These are phyloP conservation scores for Apiospora kogelbergensis DNA, from an alignment of 2,329 filamentous ascomycete genomes.

Conservation along the genomic window DNA sequence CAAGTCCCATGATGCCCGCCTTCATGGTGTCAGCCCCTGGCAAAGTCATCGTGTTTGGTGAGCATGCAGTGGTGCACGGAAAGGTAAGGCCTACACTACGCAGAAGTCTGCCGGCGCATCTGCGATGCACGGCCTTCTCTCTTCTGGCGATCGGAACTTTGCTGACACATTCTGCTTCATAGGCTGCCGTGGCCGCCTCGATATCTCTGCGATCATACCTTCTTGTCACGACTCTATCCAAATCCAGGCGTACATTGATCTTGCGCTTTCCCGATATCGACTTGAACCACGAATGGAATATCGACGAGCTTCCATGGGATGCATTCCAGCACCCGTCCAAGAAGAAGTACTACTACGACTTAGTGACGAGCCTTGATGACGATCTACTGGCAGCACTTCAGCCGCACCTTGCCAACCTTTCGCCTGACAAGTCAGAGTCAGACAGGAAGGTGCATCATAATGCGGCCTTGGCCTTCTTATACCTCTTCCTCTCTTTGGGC, in stretches of 20 bases:
- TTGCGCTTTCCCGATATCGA: slow-evolving; percentile 90
- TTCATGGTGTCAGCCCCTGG: slow-evolving; percentile 99
- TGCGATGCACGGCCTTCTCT: neutral
- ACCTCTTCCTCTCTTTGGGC: slow-evolving; percentile 86
- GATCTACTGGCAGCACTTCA: slow-evolving; percentile 80
- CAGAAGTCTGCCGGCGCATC: neutral
- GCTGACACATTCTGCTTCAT: slow-evolving; percentile 9
- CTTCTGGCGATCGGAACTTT: neutral
- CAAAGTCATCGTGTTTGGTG: slow-evolving; percentile 97
- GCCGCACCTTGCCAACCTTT: slow-evolving; percentile 74
- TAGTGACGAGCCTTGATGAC: slow-evolving; percentile 79
- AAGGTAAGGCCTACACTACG: slow-evolving; percentile 59
- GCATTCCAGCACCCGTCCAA: slow-evolving; percentile 77
- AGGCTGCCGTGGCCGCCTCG: slow-evolving; percentile 90
- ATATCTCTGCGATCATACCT: slow-evolving; percentile 96
- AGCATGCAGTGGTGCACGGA: slow-evolving; percentile 96
- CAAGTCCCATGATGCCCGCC: slow-evolving; percentile 72
- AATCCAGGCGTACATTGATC: slow-evolving; percentile 84
- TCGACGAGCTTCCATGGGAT: slow-evolving; percentile 86
- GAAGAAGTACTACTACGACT: slow-evolving; percentile 93
- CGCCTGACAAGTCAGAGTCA: slow-evolving; percentile 62
- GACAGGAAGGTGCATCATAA: slow-evolving; percentile 81
- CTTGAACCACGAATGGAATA: slow-evolving; percentile 89
- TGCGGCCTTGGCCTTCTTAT: slow-evolving; percentile 84
- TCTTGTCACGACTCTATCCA: slow-evolving; percentile 90